Evolutionary conservation across 1,284 basidiomycete genomes (phyloP).

Genomic region (Moniliella sp.): DNA sequence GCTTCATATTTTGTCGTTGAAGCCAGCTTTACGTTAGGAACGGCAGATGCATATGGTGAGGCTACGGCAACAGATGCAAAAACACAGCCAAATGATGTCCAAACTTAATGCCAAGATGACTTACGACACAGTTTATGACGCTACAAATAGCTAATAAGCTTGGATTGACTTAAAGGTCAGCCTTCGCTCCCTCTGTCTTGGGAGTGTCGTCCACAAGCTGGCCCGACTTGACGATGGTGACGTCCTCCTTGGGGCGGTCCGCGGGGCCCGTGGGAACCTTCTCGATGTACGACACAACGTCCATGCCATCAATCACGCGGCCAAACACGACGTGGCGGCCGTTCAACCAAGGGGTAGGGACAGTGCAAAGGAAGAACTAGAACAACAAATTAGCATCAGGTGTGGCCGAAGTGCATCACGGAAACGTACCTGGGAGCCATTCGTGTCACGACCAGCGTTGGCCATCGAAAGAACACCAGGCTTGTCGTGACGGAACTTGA

Average conservation of each 20-base stretch:
- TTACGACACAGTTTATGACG: too few relatives aligned
- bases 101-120: too few relatives aligned
- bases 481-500: slow-evolving; percentile 16
- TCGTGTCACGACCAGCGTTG: slow-evolving; percentile 20
- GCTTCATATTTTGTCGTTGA: too few relatives aligned
- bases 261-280: slow-evolving; percentile 43
- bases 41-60: too few relatives aligned
- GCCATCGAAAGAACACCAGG: slow-evolving; percentile 37
- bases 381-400: too few relatives aligned
- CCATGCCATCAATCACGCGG: slow-evolving; percentile 39
- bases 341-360: slow-evolving; percentile 53
- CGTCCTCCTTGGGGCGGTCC: slow-evolving; percentile 51
- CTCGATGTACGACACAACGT: slow-evolving; percentile 54
- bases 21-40: too few relatives aligned
- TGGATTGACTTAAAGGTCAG: too few relatives aligned
- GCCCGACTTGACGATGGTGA: slow-evolving; percentile 41
- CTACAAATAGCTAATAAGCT: too few relatives aligned
- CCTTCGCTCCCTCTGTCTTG: too few relatives aligned
- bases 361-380: slow-evolving; percentile 64
- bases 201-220: slow-evolving; percentile 7
- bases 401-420: too few relatives aligned
- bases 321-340: slow-evolving; percentile 61
- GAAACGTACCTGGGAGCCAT: slow-evolving; percentile 12
- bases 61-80: too few relatives aligned
- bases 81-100: too few relatives aligned